Conservation (phyloP, 805 yeast species). For the Vanderwaltozyma polyspora region DNA sequence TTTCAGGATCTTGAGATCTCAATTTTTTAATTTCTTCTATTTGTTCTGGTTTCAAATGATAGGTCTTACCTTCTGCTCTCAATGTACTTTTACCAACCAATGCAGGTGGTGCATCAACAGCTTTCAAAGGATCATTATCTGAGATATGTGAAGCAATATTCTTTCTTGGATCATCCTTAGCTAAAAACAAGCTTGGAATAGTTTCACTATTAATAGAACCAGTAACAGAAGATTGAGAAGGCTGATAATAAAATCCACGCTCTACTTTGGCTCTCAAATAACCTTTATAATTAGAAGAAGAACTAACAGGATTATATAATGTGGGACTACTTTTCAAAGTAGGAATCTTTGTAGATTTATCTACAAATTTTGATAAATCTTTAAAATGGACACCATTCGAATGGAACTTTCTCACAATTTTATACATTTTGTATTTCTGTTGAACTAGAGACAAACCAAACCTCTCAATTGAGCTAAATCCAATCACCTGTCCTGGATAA, state of each 20-base stretch:
- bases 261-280: conserved; percentile 31
- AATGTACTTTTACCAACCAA: conserved; percentile 17
- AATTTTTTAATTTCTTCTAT: conserved; percentile 46
- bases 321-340: conserved; percentile 17
- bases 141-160: conserved; percentile 24
- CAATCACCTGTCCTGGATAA: too few relatives aligned
- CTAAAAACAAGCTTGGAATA: conserved; percentile 63
- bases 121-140: conserved; percentile 19
- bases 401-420: conserved; percentile 12
- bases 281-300: conserved; percentile 56
- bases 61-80: conserved; percentile 28
- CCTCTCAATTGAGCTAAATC: too few relatives aligned
- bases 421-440: too few relatives aligned
- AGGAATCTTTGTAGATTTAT: conserved; percentile 6
- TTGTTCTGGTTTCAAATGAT: conserved; percentile 47
- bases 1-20: conserved; percentile 46
- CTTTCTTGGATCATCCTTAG: conserved; percentile 48
- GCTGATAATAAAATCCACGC: conserved; percentile 48
- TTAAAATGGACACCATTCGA: conserved; percentile 2
- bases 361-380: conserved; percentile 10
- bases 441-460: too few relatives aligned
- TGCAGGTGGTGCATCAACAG: conserved; percentile 34
- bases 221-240: conserved; percentile 55
- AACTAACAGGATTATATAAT: conserved; percentile 44
- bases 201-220: conserved; percentile 33